Conservation (phyloP, 257 asterid genomes). For the Salvia miltiorrhiza region DNA sequence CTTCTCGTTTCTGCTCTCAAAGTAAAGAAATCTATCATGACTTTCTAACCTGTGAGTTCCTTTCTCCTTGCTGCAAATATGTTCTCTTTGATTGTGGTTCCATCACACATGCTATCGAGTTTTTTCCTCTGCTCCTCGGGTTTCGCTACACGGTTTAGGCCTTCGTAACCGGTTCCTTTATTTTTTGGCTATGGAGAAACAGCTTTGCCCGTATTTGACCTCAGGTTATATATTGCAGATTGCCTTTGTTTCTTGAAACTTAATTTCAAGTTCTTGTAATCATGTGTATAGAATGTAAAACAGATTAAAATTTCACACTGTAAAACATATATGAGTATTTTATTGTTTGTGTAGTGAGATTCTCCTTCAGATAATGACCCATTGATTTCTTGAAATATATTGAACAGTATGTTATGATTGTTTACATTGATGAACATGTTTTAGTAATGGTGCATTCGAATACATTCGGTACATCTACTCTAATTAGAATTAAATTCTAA, state of each 20-base stretch:
- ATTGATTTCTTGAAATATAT: background rate
- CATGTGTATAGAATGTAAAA: conserved; percentile 7
- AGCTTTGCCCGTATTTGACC: background rate
- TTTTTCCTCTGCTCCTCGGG: background rate
- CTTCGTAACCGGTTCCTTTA: conserved; percentile 4
- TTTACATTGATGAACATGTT: background rate
- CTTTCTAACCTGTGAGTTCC: conserved; percentile 26
- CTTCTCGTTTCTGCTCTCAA: conserved; percentile 43
- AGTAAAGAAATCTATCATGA: conserved; percentile 1
- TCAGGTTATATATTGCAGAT: background rate
- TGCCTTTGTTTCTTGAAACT: conserved; percentile 9
- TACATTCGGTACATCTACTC: too few species aligned
- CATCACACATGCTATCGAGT: background rate
- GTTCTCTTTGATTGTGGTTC: background rate
- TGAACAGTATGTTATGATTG: background rate
- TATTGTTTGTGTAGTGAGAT: background rate
- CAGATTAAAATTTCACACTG: background rate
- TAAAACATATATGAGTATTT: background rate
- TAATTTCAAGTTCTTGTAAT: conserved; percentile 10
- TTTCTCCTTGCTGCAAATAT: too few species aligned
- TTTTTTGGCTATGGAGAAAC: conserved; percentile 24
- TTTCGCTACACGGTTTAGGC: background rate
- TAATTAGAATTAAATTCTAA: too few species aligned
- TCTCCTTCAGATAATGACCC: background rate
- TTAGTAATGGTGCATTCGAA: too few species aligned